Base-by-base conservation (phyloP, 2,329 filamentous ascomycete species). In the Ascochyta rabiei region DNA sequence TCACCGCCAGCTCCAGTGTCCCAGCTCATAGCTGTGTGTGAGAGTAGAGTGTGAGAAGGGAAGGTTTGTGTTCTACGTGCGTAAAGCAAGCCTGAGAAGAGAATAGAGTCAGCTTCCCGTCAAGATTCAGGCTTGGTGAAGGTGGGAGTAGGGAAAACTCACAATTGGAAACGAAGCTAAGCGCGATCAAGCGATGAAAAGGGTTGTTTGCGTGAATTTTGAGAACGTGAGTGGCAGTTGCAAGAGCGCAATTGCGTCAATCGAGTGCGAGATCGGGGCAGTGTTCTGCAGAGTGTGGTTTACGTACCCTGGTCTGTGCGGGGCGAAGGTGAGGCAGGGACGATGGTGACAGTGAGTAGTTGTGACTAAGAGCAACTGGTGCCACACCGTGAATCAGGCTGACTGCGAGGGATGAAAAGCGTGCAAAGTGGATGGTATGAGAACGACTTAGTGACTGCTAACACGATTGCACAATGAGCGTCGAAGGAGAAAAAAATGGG, bases 1-100 rank as follows among this genome's bases (percentile, higher is more conserved):
- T 40, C 46, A 63, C 60, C 53, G 19, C 31, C 21, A 34, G 49
- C 49, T 35, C 55, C 62, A 38, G 57, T 59, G n/a, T 63, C 52
- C 62, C 62, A 66, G 50, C 59, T 62, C 65, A 69, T 68, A 50
- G 48, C 53, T 50, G 40, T 23, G 37, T 4, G n/a, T 43, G 26
- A 35, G 23, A 38, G 41, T 15, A 4, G n/a, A 21, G 16, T 41
- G 33, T 13, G 19, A 35, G 12, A 18, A 38, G 35, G 31, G 37
- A 28, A 16, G 21, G 6, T 10, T 19, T 8, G 3, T 26, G 3
- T 30, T 23, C 23, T 23, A 8, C 47, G 9, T 46, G 24, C n/a
- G 42, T 19, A 3, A 24, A 12, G 26, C 21, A 34, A n/a, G 18
- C 12, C 34, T 49, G 6, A 15, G 9, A 34, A 21, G 18, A 30